Evolutionary conservation across 2,329 filamentous ascomycete species (phyloP).

Genomic region (Fragosphaeria purpurea): DNA sequence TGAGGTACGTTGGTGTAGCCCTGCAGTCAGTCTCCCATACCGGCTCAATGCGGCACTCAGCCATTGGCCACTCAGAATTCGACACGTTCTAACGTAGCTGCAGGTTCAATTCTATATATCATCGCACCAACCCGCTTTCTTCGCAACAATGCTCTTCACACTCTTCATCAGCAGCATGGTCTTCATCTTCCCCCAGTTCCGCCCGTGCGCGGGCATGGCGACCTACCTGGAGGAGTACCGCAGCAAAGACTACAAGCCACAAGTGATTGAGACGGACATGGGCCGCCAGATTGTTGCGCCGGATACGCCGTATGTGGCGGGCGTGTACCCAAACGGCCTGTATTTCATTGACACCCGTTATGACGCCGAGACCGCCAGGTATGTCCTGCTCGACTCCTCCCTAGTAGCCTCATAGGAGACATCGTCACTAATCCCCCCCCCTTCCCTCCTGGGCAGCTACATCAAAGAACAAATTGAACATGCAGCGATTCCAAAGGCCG

Average conservation of each 20-base stretch:
- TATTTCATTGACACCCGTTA: conserved; percentile 3
- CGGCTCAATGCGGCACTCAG: no score
- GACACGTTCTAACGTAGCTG: no score
- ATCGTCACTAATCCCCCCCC: no score
- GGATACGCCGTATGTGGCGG: not conserved
- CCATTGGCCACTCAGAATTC: no score
- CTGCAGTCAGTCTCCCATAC: no score
- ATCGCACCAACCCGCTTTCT: no score
- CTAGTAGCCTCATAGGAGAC: no score
- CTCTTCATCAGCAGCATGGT: not conserved
- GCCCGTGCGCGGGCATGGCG: not conserved
- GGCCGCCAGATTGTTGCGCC: conserved; percentile 3
- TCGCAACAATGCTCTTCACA: not conserved
- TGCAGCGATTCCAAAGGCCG: not conserved
- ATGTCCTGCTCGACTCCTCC: not conserved
- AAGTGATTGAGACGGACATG: not conserved
- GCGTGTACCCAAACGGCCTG: not conserved
- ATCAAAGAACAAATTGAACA: conserved; percentile 6
- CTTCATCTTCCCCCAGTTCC: not conserved
- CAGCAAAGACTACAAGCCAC: not conserved
- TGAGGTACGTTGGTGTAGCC: no score
- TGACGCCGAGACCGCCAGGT: not conserved
- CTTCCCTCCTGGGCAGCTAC: no score
- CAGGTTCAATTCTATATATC: no score
- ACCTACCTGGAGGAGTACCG: conserved; percentile 4